Conservation (phyloP, 2,329 filamentous ascomycete species). For the Alternaria longipes region DNA sequence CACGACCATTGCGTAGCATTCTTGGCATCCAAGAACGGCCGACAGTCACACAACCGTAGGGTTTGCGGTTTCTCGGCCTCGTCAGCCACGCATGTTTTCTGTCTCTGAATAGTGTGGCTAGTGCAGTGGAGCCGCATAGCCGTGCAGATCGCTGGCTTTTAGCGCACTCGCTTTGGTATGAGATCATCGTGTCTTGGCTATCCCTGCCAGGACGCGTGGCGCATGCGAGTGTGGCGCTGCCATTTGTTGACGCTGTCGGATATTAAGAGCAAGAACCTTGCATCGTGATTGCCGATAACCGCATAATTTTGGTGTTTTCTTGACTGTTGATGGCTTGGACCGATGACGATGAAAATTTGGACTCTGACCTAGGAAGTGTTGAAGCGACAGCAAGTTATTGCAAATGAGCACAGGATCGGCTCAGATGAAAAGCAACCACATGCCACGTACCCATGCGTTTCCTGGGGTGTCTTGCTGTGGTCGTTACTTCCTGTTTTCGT, state of each 20-base stretch:
- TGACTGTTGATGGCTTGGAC: neutral
- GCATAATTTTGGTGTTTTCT: neutral
- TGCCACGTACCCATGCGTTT: neutral
- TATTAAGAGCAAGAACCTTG: neutral
- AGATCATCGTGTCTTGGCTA: conserved; percentile 2
- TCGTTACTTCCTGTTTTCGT: neutral
- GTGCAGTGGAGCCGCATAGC: conserved; percentile 13
- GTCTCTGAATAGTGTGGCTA: conserved; percentile 13
- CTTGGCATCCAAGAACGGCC: neutral
- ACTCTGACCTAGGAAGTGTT: neutral
- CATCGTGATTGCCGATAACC: conserved; percentile 7
- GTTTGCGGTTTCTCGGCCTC: conserved; percentile 12
- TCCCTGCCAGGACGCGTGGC: conserved; percentile 10
- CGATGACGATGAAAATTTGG: neutral
- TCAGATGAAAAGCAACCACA: neutral
- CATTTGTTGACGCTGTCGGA: neutral
- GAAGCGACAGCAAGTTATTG: conserved; percentile 1
- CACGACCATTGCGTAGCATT: conserved; percentile 24
- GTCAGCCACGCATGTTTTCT: conserved; percentile 13
- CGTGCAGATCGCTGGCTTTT: conserved; percentile 12
- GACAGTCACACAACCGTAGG: conserved; percentile 6
- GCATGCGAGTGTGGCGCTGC: conserved; percentile 11
- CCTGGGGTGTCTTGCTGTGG: neutral
- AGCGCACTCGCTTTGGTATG: conserved; percentile 10
- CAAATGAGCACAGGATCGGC: neutral